These are phyloP conservation scores for Tricholomella constricta DNA, from an alignment of 768 basidiomycete species.

Conservation along the genomic window DNA sequence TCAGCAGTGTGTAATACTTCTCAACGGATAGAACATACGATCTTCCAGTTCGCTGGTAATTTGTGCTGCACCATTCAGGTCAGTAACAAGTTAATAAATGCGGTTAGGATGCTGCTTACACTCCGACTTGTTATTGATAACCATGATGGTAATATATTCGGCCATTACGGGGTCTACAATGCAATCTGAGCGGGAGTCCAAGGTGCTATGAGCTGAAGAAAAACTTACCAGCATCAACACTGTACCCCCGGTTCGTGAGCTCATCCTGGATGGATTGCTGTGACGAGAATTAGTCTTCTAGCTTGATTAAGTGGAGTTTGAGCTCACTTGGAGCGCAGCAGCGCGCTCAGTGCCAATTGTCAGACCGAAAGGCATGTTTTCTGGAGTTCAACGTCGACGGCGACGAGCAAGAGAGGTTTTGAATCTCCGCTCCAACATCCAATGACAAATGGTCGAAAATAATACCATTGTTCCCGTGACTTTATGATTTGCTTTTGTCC, in stretches of 20 bases:
- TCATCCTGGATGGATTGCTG: conserved; percentile 83
- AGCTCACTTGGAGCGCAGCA: conserved; percentile 62
- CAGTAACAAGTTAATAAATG: conserved; percentile 10
- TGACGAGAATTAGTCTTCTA: conserved; percentile 11
- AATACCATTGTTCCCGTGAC: not conserved
- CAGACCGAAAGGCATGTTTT: conserved; percentile 71
- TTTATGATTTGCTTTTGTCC: not conserved
- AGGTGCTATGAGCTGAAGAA: conserved; percentile 9
- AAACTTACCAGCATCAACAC: conserved; percentile 70
- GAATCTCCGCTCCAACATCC: conserved; percentile 29
- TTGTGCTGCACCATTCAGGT: conserved; percentile 54
- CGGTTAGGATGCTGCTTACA: conserved; percentile 43
- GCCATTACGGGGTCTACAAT: conserved; percentile 83
- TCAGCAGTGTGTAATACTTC: conserved; percentile 1
- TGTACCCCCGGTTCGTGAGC: conserved; percentile 73
- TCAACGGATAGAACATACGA: conserved; percentile 42
- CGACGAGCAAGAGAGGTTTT: conserved; percentile 28
- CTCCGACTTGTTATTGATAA: conserved; percentile 87
- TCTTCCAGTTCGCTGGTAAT: conserved; percentile 89
- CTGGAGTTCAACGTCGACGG: conserved; percentile 23
- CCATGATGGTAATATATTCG: conserved; percentile 94
- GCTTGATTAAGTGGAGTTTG: not conserved
- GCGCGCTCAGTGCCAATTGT: conserved; percentile 82
- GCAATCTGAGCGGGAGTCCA: not conserved
- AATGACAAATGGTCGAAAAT: conserved; percentile 12